Evolutionary conservation across 306 rosid genomes (phyloP).

Genomic region (Prinsepia uniflora): DNA sequence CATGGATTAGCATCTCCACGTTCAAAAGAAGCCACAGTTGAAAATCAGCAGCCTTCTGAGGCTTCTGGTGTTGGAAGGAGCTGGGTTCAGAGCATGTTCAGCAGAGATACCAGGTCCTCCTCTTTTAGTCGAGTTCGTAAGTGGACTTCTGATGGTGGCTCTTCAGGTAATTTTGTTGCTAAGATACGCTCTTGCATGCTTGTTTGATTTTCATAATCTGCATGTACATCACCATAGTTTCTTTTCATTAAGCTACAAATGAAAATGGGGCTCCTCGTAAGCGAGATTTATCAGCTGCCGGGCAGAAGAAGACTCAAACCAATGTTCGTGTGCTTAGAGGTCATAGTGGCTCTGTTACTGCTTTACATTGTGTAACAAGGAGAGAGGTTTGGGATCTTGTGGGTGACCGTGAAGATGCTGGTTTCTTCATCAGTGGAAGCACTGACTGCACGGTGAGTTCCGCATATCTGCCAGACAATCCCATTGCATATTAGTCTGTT

Average conservation of each 20-base stretch:
- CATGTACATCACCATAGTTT: slow-evolving; percentile 13
- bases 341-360: slow-evolving; percentile 86
- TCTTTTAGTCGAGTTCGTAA: slow-evolving; percentile 78
- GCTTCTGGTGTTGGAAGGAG: slow-evolving; percentile 86
- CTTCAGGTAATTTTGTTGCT: slow-evolving; percentile 41
- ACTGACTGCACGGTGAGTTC: slow-evolving; percentile 79
- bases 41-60: slow-evolving; percentile 83
- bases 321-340: slow-evolving; percentile 93
- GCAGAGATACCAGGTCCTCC: slow-evolving; percentile 67
- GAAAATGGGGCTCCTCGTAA: slow-evolving; percentile 76
- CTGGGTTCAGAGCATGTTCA: slow-evolving; percentile 99
- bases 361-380: slow-evolving; percentile 95
- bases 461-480: slow-evolving; percentile 23
- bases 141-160: slow-evolving; percentile 82
- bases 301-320: slow-evolving; percentile 90
- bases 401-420: slow-evolving; percentile 99
- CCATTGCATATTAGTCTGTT: slow-evolving; percentile 13
- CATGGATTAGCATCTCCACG: slow-evolving; percentile 78
- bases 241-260: slow-evolving; percentile 28
- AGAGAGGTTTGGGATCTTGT: slow-evolving; percentile 99
- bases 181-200: slow-evolving; percentile 3
- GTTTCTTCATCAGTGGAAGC: slow-evolving; percentile 96
- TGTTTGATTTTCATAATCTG: slow-evolving; percentile 18
- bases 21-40: slow-evolving; percentile 64
- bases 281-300: slow-evolving; percentile 62